Evolutionary conservation across 176 grass and related monocot genomes (phyloP).

Genomic region (Thinopyrum elongatum): DNA sequence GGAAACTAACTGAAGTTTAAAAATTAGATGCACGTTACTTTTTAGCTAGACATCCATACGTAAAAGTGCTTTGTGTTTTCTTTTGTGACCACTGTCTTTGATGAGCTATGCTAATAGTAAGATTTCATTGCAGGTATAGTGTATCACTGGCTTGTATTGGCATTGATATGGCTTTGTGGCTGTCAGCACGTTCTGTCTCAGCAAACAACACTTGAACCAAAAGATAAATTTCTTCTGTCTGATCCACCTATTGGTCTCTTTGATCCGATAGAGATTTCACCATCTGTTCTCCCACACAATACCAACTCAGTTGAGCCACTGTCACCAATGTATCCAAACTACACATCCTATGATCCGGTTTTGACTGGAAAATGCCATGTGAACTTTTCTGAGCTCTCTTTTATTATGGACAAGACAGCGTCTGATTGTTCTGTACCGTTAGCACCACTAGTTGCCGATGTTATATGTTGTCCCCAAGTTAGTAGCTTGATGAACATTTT

Average conservation of each 20-base stretch:
- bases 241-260: conserved; percentile 92
- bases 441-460: conserved; percentile 80
- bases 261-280: conserved; percentile 93
- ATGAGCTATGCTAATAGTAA: conserved; percentile 30
- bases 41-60: background rate
- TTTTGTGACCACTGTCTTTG: conserved; percentile 13
- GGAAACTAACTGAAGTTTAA: background rate
- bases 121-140: conserved; percentile 59
- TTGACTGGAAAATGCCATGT: conserved; percentile 87
- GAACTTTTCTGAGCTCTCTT: conserved; percentile 76
- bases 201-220: conserved; percentile 62
- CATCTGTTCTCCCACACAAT: conserved; percentile 72
- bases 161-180: conserved; percentile 62
- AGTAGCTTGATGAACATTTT: conserved; percentile 94
- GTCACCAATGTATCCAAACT: conserved; percentile 87
- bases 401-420: conserved; percentile 77
- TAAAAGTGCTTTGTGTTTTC: background rate
- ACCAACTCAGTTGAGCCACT: conserved; percentile 67
- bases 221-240: conserved; percentile 83
- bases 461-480: conserved; percentile 99
- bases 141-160: conserved; percentile 56
- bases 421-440: conserved; percentile 88
- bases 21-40: background rate
- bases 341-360: conserved; percentile 74
- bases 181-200: conserved; percentile 56